Percentiles rank a stretch among this genome's conserved stretches.
Evolutionary conservation across 2,329 filamentous ascomycete species (phyloP).

Genomic region (Cladophialophora psammophila): DNA sequence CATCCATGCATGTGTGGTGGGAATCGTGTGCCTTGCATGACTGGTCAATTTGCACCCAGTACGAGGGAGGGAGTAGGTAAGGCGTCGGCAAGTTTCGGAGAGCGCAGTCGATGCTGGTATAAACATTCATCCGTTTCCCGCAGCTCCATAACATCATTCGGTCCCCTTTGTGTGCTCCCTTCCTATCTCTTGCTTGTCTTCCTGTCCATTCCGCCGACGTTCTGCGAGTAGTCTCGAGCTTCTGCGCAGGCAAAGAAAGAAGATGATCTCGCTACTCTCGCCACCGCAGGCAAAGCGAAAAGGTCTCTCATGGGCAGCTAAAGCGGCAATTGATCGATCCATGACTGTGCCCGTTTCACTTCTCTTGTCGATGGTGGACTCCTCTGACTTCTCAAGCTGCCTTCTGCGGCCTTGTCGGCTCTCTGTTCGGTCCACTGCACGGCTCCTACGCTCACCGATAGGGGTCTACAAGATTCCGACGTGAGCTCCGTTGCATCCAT

Average conservation of each 20-base stretch:
- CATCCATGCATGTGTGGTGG: background rate
- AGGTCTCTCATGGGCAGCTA: background rate
- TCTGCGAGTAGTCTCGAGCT: background rate
- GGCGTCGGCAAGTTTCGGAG: conserved; percentile 1
- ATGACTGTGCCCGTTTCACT: background rate
- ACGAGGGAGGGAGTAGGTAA: background rate
- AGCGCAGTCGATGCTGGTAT: background rate
- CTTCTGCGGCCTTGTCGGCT: background rate
- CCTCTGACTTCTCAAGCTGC: background rate
- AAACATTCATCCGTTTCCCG: conserved; percentile 9
- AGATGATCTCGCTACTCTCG: background rate
- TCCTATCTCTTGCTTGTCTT: background rate
- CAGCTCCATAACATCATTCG: background rate
- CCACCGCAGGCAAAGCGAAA: background rate
- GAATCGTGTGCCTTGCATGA: background rate
- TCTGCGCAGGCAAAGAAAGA: background rate
- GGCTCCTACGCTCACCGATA: background rate
- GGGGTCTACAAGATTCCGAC: background rate
- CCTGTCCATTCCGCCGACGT: conserved; percentile 10
- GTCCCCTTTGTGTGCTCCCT: background rate
- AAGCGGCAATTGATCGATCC: background rate
- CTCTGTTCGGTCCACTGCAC: background rate
- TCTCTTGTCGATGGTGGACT: background rate
- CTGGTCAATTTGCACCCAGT: background rate
- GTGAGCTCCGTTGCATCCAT: background rate